These are phyloP conservation scores for Paecilomyces formosus DNA, from an alignment of 2,329 filamentous ascomycete species.

Conservation along the genomic window DNA sequence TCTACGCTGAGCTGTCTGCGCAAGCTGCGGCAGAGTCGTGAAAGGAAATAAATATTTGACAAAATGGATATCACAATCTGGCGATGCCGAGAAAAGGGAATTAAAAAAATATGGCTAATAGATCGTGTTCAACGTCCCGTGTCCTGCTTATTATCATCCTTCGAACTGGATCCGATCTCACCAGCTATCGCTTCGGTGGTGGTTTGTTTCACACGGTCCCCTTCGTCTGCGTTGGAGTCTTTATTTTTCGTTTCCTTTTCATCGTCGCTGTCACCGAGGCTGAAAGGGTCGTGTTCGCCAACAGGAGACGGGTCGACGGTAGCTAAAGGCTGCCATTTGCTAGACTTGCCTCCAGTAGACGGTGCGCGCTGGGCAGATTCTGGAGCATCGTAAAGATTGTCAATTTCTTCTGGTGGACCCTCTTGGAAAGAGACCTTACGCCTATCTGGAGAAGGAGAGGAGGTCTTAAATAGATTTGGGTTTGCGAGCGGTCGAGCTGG, in stretches of 20 bases:
- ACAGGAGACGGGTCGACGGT: slow-evolving; percentile 78
- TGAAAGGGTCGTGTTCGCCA: slow-evolving; percentile 90
- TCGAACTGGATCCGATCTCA: slow-evolving; percentile 23
- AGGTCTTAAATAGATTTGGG: slow-evolving; percentile 71
- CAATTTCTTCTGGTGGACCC: slow-evolving; percentile 70
- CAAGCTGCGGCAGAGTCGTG: background rate
- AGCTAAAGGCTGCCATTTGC: slow-evolving; percentile 96
- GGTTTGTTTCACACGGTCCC: slow-evolving; percentile 58
- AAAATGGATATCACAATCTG: background rate
- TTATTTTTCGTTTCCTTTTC: slow-evolving; percentile 72
- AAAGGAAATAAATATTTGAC: background rate
- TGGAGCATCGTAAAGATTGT: slow-evolving; percentile 61
- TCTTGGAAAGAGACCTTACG: slow-evolving; percentile 53
- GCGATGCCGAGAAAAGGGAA: background rate
- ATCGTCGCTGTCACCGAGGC: slow-evolving; percentile 89
- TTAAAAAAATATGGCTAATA: background rate
- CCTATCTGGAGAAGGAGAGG: slow-evolving; percentile 46
- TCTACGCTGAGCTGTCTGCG: background rate
- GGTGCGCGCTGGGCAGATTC: slow-evolving; percentile 47
- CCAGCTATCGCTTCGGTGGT: slow-evolving; percentile 44
- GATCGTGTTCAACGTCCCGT: slow-evolving; percentile 15
- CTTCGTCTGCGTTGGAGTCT: slow-evolving; percentile 47
- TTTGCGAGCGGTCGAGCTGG: slow-evolving; percentile 63
- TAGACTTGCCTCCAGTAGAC: slow-evolving; percentile 55
- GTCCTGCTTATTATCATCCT: slow-evolving; percentile 15